Conservation (phyloP, 805 yeast species). For the Candida adriatica region DNA sequence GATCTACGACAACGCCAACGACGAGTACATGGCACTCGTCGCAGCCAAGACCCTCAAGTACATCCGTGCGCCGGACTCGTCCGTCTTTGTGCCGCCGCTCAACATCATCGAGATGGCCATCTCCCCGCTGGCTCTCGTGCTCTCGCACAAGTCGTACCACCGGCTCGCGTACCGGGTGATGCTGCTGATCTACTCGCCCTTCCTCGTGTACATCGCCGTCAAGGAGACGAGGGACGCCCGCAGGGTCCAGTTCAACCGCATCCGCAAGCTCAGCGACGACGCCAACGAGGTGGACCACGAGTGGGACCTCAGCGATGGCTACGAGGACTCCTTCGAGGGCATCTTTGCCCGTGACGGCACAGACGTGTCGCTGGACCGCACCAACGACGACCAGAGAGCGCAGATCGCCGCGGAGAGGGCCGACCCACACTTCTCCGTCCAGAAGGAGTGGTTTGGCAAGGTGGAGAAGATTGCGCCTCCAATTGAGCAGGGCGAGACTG, state of each 20-base stretch:
- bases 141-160: slow-evolving; percentile 28
- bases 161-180: slow-evolving; percentile 48
- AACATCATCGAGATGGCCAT: slow-evolving; percentile 61
- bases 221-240: slow-evolving; percentile 63
- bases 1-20: slow-evolving; percentile 75
- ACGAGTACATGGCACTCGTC: slow-evolving; percentile 78
- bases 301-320: slow-evolving; percentile 83
- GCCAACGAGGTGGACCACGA: slow-evolving; percentile 71
- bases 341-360: slow-evolving; percentile 24
- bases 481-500: slow-evolving; percentile 43
- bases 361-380: slow-evolving; percentile 21
- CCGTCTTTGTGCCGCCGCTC: slow-evolving; percentile 80
- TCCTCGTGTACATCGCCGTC: slow-evolving; percentile 50
- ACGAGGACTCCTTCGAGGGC: slow-evolving; percentile 29
- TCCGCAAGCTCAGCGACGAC: slow-evolving; percentile 61
- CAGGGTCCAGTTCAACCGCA: slow-evolving; percentile 65
- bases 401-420: slow-evolving; percentile 59
- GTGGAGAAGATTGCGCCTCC: slow-evolving; percentile 52
- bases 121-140: slow-evolving; percentile 37
- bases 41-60: slow-evolving; percentile 80
- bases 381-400: slow-evolving; percentile 33
- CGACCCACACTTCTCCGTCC: slow-evolving; percentile 63
- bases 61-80: slow-evolving; percentile 82
- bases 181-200: slow-evolving; percentile 63
- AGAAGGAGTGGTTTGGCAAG: slow-evolving; percentile 43